Conservation (phyloP, 2,329 filamentous ascomycete genomes). For the Microthyrium microscopicum region DNA sequence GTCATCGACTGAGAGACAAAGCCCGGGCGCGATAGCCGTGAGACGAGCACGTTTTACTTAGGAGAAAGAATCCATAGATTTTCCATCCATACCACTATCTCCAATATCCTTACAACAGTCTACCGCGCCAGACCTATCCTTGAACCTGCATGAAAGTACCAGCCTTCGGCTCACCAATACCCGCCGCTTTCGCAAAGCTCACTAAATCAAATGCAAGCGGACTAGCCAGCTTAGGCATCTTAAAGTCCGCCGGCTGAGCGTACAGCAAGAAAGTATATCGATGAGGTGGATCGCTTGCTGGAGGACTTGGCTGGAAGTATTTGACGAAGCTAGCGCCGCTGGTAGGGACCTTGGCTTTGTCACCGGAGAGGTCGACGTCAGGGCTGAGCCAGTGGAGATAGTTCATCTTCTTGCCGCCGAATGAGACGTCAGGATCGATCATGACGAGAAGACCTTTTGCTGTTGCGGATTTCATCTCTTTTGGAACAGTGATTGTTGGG, state of each 20-base stretch:
- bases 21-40: no score
- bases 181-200: no score
- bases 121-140: no score
- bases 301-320: conserved; percentile 2
- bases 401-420: neutral
- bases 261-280: conserved; percentile 3
- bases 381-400: conserved; percentile 4
- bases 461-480: neutral
- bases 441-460: neutral
- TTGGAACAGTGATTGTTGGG: neutral
- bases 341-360: neutral
- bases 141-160: no score
- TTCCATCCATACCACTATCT: no score
- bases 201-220: no score
- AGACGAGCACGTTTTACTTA: no score
- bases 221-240: no score
- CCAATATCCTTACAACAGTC: no score
- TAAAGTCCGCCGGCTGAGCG: neutral
- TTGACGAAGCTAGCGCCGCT: neutral
- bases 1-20: no score
- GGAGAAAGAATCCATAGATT: no score
- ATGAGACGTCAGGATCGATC: conserved; percentile 4
- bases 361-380: neutral
- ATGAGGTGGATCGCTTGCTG: conserved; percentile 1
- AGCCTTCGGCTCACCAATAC: no score